Conservation (phyloP, 2,329 filamentous ascomycete genomes). For the Lasiodiplodia citricola region DNA sequence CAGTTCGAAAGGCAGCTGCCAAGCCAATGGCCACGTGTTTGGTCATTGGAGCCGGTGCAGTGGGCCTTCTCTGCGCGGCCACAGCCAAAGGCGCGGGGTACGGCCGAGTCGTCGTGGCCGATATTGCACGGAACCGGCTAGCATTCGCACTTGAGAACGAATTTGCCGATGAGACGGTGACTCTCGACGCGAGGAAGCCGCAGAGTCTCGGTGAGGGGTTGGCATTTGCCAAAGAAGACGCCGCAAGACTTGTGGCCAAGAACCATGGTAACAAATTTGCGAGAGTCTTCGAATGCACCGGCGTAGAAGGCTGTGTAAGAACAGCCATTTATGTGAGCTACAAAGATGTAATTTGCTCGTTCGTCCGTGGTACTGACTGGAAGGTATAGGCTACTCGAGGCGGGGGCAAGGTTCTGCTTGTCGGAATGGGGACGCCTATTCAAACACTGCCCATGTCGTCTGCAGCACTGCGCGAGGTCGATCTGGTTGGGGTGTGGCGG, state of each 20-base stretch:
- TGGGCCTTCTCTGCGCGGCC: not conserved
- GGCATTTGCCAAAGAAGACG: not conserved
- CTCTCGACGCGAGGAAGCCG: not conserved
- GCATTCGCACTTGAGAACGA: not conserved
- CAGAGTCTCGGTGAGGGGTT: not conserved
- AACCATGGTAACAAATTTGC: not conserved
- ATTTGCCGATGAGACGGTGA: not conserved
- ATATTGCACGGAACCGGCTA: not conserved
- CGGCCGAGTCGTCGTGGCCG: not conserved
- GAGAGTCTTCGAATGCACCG: not conserved
- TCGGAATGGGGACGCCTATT: not conserved
- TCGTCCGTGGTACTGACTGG: not conserved
- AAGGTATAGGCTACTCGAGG: not conserved
- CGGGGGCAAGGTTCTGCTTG: not conserved
- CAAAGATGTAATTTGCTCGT: not conserved
- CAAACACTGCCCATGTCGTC: not conserved
- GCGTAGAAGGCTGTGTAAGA: not conserved
- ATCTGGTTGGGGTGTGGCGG: not conserved
- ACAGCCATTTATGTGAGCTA: not conserved
- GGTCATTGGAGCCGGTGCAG: not conserved
- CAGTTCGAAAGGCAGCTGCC: not conserved
- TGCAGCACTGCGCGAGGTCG: not conserved
- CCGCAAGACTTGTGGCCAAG: not conserved
- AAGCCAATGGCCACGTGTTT: not conserved
- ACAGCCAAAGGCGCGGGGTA: not conserved